phyloP scores from a whole-genome alignment of 306 rosid species.

The Vigna unguiculata region DNA sequence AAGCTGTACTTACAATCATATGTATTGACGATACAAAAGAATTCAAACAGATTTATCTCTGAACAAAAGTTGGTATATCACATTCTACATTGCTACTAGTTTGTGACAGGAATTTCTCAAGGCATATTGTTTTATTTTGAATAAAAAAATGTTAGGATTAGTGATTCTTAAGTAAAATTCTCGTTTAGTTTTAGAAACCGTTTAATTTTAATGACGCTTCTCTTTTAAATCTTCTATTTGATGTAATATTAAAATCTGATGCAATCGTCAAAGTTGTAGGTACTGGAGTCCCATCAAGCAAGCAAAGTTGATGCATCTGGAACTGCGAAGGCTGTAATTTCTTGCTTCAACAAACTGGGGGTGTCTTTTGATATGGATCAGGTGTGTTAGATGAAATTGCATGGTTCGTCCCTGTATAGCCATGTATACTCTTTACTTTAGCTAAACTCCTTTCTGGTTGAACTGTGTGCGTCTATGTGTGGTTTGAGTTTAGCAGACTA shows the following conservation, averaged over 20 bases:
- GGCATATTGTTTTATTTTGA: conserved; percentile 3
- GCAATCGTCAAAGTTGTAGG: conserved; percentile 62
- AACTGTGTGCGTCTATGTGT: neutral
- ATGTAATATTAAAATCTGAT: conserved; percentile 44
- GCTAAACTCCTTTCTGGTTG: neutral
- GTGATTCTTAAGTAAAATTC: neutral
- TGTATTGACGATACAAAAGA: conserved; percentile 21
- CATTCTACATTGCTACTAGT: conserved; percentile 1
- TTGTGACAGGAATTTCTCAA: conserved; percentile 1
- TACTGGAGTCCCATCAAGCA: conserved; percentile 94
- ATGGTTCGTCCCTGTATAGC: neutral
- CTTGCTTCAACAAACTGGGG: conserved; percentile 88
- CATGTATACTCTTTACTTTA: neutral
- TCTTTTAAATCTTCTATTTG: conserved; percentile 35
- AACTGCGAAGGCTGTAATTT: conserved; percentile 92
- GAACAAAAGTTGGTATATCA: conserved; percentile 6
- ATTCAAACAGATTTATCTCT: neutral
- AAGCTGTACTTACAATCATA: neutral
- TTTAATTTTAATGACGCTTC: neutral
- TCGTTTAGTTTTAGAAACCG: neutral
- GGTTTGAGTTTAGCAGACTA: neutral
- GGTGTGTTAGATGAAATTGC: conserved; percentile 54
- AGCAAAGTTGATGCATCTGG: conserved; percentile 93
- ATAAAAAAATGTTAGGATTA: neutral
- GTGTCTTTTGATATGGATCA: conserved; percentile 74